These are phyloP conservation scores for Fomitopsis pinicola DNA, from an alignment of 1,284 basidiomycete genomes.

Conservation along the genomic window DNA sequence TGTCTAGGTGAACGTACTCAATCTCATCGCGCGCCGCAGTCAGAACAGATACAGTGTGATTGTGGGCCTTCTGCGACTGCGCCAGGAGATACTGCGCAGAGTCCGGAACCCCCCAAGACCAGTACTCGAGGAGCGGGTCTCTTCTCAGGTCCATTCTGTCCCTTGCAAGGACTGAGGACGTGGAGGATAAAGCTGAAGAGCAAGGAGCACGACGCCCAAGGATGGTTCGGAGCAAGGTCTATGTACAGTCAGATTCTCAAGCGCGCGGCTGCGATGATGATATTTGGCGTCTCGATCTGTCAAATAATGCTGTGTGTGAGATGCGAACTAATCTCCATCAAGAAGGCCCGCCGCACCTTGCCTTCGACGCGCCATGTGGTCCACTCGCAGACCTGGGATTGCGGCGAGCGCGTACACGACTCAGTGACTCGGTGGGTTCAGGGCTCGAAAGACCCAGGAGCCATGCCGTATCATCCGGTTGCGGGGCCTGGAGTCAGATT, in stretches of 20 bases:
- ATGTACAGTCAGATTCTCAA: background rate
- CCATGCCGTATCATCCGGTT: too few relatives aligned
- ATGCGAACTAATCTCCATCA: background rate
- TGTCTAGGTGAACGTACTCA: background rate
- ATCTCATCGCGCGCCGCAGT: background rate
- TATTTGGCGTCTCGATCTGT: background rate
- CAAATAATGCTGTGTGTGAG: background rate
- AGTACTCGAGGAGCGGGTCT: background rate
- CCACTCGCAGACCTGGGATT: background rate
- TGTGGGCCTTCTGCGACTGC: background rate
- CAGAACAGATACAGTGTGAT: background rate
- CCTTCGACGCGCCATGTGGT: background rate
- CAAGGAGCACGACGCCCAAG: background rate
- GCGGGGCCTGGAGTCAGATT: too few relatives aligned
- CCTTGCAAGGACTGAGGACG: background rate
- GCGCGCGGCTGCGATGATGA: background rate
- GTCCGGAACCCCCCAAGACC: background rate
- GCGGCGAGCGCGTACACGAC: too few relatives aligned
- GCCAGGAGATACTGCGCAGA: background rate
- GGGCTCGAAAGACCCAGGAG: too few relatives aligned
- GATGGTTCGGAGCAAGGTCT: background rate
- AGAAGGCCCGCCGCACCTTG: background rate
- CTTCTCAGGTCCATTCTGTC: background rate
- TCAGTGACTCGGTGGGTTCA: too few relatives aligned
- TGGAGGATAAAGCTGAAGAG: background rate